Evolutionary conservation across 768 basidiomycete genomes (phyloP), one percentile per base, ranked within the genome.

Genomic region (Kwoniella shandongensis): DNA sequence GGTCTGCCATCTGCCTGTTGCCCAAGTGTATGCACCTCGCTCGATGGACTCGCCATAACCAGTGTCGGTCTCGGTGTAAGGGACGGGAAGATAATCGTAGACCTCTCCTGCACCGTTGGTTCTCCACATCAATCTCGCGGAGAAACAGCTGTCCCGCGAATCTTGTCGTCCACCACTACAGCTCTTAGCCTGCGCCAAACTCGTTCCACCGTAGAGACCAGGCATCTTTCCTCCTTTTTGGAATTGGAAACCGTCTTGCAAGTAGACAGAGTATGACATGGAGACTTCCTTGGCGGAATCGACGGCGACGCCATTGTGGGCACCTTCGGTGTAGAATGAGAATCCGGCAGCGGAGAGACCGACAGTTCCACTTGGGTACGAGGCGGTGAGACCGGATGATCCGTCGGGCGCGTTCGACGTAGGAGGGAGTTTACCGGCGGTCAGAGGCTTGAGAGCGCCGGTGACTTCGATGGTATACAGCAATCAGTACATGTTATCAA

Each of bases 161-260:
- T 80, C 77, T 45, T 84, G 82, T 42, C 84, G 78, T 7, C 87
- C 86, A 45, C 86, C 86, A 13, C 85, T 85, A 78, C 86, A 88
- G 53, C 78, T 70, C 35, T 81, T 74, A 17, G 86, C 81, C 7
- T 70, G 76, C 1, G 77, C 79, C 2, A 78, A 78, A 55, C 68
- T 77, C 67, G 84, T 78, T 12, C 86, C 86, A 48, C 85, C 86
- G 65, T 49, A 65, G 22, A 88, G 74, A 62, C 86, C 87, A 18
- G 86, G 87, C 23, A 88, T 79, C 74, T 87, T 88, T 41, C 87
- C 87, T 55, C 87, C 86, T 64, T 80, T 80, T 62, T 83, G 79
- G 77, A 82, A 88, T n/a, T 80, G 79, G 71, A 86, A 88, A 26
- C 82, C 86, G 13, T 80, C 70, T 27, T 81, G 77, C 77, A 88